Base-by-base conservation (phyloP, 345 rosid species). In the Bretschneidera sinensis region DNA sequence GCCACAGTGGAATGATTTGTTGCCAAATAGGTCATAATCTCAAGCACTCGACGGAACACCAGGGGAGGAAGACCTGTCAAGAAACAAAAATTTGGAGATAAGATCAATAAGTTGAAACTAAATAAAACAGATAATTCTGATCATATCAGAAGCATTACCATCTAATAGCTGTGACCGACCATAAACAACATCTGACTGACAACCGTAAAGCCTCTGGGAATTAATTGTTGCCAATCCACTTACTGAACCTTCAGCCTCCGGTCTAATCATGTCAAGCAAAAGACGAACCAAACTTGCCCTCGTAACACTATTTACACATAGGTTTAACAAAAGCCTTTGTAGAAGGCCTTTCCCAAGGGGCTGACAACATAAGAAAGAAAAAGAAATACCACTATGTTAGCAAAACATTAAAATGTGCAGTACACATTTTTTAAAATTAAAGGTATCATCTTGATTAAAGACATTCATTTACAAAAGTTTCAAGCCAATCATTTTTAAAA, bases 321-420 rank as follows among this genome's bases (percentile, higher is more conserved):
- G 91, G 71, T 87, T 87, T 67, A 87, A 77, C 70, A 92, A 65
- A 67, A 92, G 85, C 73, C 97, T 79, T 75, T 87, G 98, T 60
- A 92, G 91, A 73, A 92, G 91, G 61, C 98, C 96, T 76, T 87
- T 92, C 57, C 97, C 97, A 57, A 89, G 85, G 55, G 97, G 98
- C 98, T 92, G 73, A 51, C 35, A 18, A 68, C 48, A 80, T 15
- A 61, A 28, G 43, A 33, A 43, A 52, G 58, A n/a, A n/a, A 57
- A 9, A 66, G 72, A 63, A 65, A 60, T 21, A n/a, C n/a, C 11
- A 55, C 10, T 47, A 63, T 22, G 65, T 78, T 60, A 66, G 68
- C 54, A 60, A 23, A 60, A 11, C 16, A 39, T 5, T 39, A 13
- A 4, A 39, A n/a, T n/a, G 45, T 39, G 45, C 11, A 39, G 6